A percentile compares a stretch with the other conserved stretches of the same genome.
Evolutionary conservation across 2,329 filamentous ascomycete species (phyloP).

Genomic region (Colletotrichum gigasporum): DNA sequence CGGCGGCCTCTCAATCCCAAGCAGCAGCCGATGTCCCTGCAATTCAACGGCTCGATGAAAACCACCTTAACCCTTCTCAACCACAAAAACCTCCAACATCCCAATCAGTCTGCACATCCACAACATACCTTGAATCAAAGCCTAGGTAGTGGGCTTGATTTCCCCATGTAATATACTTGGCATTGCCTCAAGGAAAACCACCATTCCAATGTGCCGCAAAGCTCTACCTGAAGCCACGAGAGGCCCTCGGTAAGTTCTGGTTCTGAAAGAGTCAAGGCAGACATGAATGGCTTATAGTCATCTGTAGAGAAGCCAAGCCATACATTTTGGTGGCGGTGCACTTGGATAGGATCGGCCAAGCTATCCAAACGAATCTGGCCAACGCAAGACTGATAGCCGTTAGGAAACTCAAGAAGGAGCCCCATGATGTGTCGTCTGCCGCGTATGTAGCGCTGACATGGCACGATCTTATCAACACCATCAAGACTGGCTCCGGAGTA

Average conservation of each 20-base stretch:
- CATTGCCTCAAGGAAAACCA: not conserved
- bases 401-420: not conserved
- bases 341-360: not conserved
- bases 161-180: not conserved
- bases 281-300: not conserved
- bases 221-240: not conserved
- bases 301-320: not conserved
- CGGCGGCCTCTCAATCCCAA: too few relatives aligned
- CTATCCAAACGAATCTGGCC: not conserved
- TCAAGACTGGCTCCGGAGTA: not conserved
- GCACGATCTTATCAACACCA: not conserved
- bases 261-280: not conserved
- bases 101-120: too few relatives aligned
- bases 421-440: not conserved
- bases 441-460: not conserved
- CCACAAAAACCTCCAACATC: too few relatives aligned
- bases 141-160: not conserved
- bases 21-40: too few relatives aligned
- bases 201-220: not conserved
- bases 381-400: not conserved
- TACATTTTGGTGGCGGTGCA: not conserved
- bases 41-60: too few relatives aligned
- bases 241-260: not conserved
- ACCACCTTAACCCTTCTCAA: too few relatives aligned
- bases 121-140: too few relatives aligned